Conservation (phyloP, 306 rosid species). For the Rosa lucieae region DNA sequence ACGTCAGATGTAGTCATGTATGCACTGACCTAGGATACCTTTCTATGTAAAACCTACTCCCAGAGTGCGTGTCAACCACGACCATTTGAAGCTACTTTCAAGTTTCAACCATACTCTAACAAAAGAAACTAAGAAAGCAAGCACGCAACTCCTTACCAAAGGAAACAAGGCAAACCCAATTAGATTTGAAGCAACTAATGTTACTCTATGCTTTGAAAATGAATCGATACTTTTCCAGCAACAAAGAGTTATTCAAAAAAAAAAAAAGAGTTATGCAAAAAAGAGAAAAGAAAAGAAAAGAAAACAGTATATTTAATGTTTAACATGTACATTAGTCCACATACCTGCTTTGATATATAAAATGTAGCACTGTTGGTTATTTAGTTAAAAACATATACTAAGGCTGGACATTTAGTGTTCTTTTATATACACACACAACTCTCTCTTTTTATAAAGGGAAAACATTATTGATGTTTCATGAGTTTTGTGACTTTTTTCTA, state of each 20-base stretch:
- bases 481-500: too few species aligned
- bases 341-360: not conserved
- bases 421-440: too few species aligned
- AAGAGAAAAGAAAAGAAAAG: too few species aligned
- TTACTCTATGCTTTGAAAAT: not conserved
- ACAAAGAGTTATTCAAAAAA: not conserved
- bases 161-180: not conserved
- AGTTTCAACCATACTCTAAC: not conserved
- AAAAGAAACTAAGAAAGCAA: too few species aligned
- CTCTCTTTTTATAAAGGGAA: too few species aligned
- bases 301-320: too few species aligned
- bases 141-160: not conserved
- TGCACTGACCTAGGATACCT: not conserved
- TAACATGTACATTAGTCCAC: not conserved
- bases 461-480: too few species aligned
- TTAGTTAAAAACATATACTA: not conserved
- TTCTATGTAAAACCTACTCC: not conserved
- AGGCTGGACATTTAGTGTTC: too few species aligned
- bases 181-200: not conserved
- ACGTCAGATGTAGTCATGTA: conserved; percentile 1
- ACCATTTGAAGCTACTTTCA: not conserved
- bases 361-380: too few species aligned
- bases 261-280: not conserved
- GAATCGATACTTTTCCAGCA: not conserved
- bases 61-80: not conserved